A percentile compares a stretch with the other conserved stretches of the same genome.
Evolutionary conservation across 1,139 yeast species (phyloP).

Genomic region (Geotrichum cucujoidarum): DNA sequence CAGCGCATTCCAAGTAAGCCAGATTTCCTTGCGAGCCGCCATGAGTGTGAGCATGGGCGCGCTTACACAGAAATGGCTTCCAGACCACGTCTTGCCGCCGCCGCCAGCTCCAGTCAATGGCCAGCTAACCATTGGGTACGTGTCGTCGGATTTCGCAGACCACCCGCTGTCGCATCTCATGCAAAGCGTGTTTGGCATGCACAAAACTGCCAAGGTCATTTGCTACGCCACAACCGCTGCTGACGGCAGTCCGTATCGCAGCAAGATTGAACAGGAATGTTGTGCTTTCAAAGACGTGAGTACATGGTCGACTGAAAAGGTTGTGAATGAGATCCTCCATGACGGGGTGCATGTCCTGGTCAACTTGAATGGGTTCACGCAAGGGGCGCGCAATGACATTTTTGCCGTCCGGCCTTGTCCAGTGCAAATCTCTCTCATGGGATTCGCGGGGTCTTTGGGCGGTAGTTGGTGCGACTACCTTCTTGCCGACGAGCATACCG

Average conservation of each 20-base stretch:
- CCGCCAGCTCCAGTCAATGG: conserved; percentile 32
- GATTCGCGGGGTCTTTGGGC: conserved; percentile 37
- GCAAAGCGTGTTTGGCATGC: conserved; percentile 37
- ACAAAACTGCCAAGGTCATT: conserved; percentile 27
- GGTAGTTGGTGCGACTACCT: conserved; percentile 36
- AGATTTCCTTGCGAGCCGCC: conserved; percentile 33
- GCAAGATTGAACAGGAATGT: conserved; percentile 30
- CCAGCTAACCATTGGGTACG: conserved; percentile 32
- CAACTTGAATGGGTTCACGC: conserved; percentile 36
- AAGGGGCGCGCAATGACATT: conserved; percentile 36
- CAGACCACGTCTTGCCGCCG: conserved; percentile 33
- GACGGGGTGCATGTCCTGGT: conserved; percentile 36
- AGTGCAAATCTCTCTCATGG: conserved; percentile 35
- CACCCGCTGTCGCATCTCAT: conserved; percentile 37
- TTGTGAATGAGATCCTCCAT: conserved; percentile 28
- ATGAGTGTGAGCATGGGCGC: conserved; percentile 31
- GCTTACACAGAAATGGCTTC: conserved; percentile 31
- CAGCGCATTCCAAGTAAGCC: conserved; percentile 26
- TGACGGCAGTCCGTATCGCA: conserved; percentile 32
- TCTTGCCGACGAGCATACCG: conserved; percentile 28
- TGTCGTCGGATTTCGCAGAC: conserved; percentile 36
- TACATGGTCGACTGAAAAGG: conserved; percentile 27
- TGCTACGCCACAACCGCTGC: conserved; percentile 35
- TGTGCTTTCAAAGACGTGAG: conserved; percentile 31
- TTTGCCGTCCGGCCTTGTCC: conserved; percentile 37